Evolutionary conservation across 73 alveolate species (phyloP).

Genomic region (Symbiodinium pilosum): DNA sequence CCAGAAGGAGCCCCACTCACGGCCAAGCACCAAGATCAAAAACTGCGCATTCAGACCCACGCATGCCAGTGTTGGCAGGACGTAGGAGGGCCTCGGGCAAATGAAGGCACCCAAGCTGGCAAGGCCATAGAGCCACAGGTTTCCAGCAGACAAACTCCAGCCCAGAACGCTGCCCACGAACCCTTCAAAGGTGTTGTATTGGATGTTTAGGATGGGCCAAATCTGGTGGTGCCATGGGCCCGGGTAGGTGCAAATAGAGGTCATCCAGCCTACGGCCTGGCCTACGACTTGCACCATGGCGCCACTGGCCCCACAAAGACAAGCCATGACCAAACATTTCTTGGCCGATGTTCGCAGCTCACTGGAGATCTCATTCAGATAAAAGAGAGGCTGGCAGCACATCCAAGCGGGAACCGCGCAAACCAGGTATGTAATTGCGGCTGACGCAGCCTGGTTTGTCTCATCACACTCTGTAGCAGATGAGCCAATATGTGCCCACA

Average conservation of each 20-base stretch:
- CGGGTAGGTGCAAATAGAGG: conserved; percentile 8
- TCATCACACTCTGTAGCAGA: conserved; percentile 41
- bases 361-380: background rate
- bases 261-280: conserved; percentile 19
- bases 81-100: conserved; percentile 42
- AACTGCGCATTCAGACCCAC: conserved; percentile 29
- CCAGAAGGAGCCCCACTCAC: conserved; percentile 87
- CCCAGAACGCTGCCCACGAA: conserved; percentile 1
- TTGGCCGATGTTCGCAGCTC: background rate
- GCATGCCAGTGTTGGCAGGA: conserved; percentile 19
- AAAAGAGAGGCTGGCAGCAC: conserved; percentile 20
- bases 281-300: conserved; percentile 26
- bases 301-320: conserved; percentile 31
- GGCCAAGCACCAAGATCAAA: conserved; percentile 34
- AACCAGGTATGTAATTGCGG: conserved; percentile 30
- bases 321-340: background rate
- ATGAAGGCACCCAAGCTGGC: conserved; percentile 56
- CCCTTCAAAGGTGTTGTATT: conserved; percentile 10
- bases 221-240: conserved; percentile 71
- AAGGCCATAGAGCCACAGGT: conserved; percentile 18
- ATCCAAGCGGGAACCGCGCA: conserved; percentile 73
- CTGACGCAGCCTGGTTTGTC: background rate
- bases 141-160: conserved; percentile 23
- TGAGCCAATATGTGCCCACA: conserved; percentile 41
- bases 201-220: conserved; percentile 79